Evolutionary conservation across 768 basidiomycete genomes (phyloP).

Genomic region (Cyclocybe aegerita): DNA sequence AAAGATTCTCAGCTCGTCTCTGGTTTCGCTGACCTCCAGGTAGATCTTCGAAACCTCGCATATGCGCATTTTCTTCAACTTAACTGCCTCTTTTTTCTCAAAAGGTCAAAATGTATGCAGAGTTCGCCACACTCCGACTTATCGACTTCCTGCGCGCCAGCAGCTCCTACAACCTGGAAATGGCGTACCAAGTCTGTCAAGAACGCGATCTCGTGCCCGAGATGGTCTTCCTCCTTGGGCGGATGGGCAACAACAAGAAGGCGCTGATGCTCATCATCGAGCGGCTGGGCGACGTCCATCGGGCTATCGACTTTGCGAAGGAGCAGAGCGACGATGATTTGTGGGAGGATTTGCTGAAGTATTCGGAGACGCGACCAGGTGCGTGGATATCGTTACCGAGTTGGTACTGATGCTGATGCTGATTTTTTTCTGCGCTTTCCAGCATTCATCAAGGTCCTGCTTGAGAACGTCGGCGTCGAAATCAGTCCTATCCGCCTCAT

Average conservation of each 20-base stretch:
- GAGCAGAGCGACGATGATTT: constrained; percentile 96
- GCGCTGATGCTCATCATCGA: constrained; percentile 95
- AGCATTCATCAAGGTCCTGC: constrained; percentile 92
- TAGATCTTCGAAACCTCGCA: constrained; percentile 23
- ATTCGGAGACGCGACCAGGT: constrained; percentile 94
- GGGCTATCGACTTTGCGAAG: constrained; percentile 97
- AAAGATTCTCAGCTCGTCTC: constrained; percentile 81
- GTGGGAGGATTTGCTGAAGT: constrained; percentile 94
- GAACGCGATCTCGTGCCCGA: constrained; percentile 86
- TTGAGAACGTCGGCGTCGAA: constrained; percentile 95
- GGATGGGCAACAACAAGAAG: constrained; percentile 97
- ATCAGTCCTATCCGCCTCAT: constrained; percentile 95
- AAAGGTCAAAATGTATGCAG: constrained; percentile 88
- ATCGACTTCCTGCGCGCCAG: constrained; percentile 92
- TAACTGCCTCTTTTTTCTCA: not conserved
- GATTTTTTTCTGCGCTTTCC: constrained; percentile 3
- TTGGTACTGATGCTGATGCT: not conserved
- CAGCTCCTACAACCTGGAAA: constrained; percentile 88
- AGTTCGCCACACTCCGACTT: constrained; percentile 73
- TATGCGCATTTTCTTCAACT: not conserved
- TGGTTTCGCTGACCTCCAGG: constrained; percentile 85
- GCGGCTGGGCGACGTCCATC: constrained; percentile 86
- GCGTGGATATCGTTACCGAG: not conserved
- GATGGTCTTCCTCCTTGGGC: constrained; percentile 96
- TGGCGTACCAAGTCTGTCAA: constrained; percentile 84